These are phyloP conservation scores for Phytopythium chamaehyphon DNA, from an alignment of 352 stramenopile genomes.

Conservation along the genomic window DNA sequence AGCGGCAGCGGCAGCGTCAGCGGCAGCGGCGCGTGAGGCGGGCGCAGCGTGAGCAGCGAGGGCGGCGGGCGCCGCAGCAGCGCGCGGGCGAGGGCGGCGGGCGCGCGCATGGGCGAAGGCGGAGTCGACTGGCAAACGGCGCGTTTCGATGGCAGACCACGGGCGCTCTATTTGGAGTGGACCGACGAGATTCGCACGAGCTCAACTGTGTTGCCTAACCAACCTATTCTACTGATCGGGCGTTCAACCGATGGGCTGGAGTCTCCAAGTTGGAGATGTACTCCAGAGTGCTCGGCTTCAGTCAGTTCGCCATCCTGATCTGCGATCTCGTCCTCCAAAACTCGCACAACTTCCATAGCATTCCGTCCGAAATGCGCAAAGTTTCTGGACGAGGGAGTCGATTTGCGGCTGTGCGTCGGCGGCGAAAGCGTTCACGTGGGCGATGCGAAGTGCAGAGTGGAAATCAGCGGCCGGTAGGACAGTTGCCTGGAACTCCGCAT, in stretches of 20 bases:
- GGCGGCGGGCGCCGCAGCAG: neutral
- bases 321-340: slow-evolving; percentile 29
- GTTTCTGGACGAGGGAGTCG: slow-evolving; percentile 14
- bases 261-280: too few species aligned
- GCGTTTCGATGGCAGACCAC: too few species aligned
- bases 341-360: slow-evolving; percentile 32
- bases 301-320: slow-evolving; percentile 38
- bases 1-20: slow-evolving; percentile 13
- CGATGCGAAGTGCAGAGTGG: slow-evolving; percentile 11
- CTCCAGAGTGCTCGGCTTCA: slow-evolving; percentile 30
- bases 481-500: slow-evolving; percentile 2
- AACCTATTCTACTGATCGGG: too few species aligned
- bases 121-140: too few species aligned
- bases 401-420: neutral
- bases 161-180: neutral
- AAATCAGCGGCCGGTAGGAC: slow-evolving; percentile 14
- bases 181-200: neutral
- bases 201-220: too few species aligned
- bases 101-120: neutral
- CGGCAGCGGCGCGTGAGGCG: slow-evolving; percentile 14
- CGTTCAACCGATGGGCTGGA: too few species aligned
- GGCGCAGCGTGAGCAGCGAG: slow-evolving; percentile 13
- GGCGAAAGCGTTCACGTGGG: slow-evolving; percentile 6
- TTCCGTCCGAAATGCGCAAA: slow-evolving; percentile 34
- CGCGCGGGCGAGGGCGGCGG: neutral